A percentile compares a stretch with the other conserved stretches of the same genome.
phyloP scores from a whole-genome alignment of 768 basidiomycete genomes.

The Leccinum obscurum region DNA sequence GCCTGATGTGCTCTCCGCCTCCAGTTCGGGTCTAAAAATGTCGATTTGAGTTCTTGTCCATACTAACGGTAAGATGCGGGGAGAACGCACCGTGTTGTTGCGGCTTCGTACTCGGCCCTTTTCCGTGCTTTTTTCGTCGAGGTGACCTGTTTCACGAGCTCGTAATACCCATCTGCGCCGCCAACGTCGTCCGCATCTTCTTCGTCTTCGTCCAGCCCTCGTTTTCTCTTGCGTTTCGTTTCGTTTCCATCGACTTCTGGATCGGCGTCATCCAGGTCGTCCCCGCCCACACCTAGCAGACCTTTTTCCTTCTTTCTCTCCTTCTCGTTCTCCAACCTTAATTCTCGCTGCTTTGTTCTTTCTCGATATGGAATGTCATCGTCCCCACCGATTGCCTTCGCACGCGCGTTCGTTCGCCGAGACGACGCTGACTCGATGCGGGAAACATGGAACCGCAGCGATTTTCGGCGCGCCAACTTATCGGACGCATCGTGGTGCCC shows the following conservation, averaged over 20 bases:
- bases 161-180: conserved; percentile 81
- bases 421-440: conserved; percentile 84
- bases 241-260: conserved; percentile 37
- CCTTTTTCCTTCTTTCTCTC: conserved; percentile 36
- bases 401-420: conserved; percentile 71
- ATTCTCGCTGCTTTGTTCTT: conserved; percentile 62
- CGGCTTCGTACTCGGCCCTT: conserved; percentile 77
- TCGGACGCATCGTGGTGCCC: conserved; percentile 75
- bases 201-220: conserved; percentile 39
- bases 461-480: conserved; percentile 77
- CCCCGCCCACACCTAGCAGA: conserved; percentile 52
- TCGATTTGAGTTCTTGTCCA: conserved; percentile 11
- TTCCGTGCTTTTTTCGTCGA: conserved; percentile 76
- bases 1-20: conserved; percentile 51
- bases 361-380: conserved; percentile 93
- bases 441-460: conserved; percentile 90
- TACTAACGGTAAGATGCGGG: conserved; percentile 6
- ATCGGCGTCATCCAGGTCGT: conserved; percentile 63
- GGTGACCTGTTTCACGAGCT: conserved; percentile 76
- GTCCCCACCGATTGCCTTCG: conserved; percentile 78
- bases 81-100: conserved; percentile 53
- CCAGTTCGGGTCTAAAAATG: conserved; percentile 30
- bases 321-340: conserved; percentile 48
- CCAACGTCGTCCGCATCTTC: conserved; percentile 46
- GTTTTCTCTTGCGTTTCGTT: conserved; percentile 41